Base-by-base conservation (phyloP, 2,329 filamentous ascomycete species). In the Chaetomiaceae sp. region DNA sequence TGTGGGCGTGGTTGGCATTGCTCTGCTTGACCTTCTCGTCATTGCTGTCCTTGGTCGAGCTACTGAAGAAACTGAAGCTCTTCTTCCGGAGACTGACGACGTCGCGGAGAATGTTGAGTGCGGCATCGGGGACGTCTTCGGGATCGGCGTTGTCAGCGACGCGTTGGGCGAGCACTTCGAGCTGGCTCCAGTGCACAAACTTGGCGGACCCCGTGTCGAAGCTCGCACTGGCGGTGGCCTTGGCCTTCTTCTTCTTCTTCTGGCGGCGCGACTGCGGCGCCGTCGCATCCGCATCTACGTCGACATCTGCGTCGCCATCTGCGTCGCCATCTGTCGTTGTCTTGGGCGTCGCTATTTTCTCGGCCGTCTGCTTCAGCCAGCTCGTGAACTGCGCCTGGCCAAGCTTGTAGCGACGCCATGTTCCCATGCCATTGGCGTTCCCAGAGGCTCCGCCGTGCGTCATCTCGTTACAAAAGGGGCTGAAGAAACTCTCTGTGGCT, bases 71-170 rank as follows among this genome's bases (percentile, higher is more conserved):
- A 2, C 45, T 50, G 45, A 59, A 58, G 54, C 60, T 65, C 55
- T 62, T 62, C 55, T 65, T 67, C 11, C 64, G 59, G 21, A 65
- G 55, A 23, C 40, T 36, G 30, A 67, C 61, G n/a, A 66, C 64
- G 42, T 65, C 61, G 27, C 61, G 60, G 10, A 65, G 55, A 34
- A 65, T 65, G 21, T 57, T 62, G 40, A 66, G 54, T 8, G 61
- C 58, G 1, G 56, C 56, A 13, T 48, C 48, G 20, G 64, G 64
- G 13, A 67, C 61, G 25, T 64, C 58, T 16, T 62, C 58, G 8
- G 62, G 62, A 2, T 44, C 36, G 2, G 57, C 55, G 16, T 64
- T 51, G 25, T 61, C 56, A 34, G 57, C 56, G 20, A 67, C 51
- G 3, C 41, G 53, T 13, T 56, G 54, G 18, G 63, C 59, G 30